Base-by-base conservation (phyloP, 2,329 filamentous ascomycete genomes). In the Nothopassalora personata region DNA sequence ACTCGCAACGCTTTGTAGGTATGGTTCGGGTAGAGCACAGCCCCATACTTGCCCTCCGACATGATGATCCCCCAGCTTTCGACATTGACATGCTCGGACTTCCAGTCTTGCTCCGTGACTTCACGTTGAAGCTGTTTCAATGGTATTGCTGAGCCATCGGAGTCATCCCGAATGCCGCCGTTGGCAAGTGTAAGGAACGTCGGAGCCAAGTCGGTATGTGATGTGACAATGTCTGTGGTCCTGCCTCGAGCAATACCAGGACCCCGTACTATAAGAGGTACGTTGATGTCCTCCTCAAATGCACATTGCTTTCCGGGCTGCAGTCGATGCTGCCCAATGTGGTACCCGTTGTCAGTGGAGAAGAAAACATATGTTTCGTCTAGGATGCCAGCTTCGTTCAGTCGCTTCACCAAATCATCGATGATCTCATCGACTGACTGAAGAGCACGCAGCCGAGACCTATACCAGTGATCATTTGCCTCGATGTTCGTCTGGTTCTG, bases 381-480 rank as follows among this genome's bases (percentile, higher is more conserved):
- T n/a, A 81, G 66, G 10, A 79, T 64, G 3, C 67, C 73, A 13
- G 73, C 72, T 4, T 72, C 58, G 13, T 78, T 73, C 1, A 83
- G 71, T 0, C 73, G 73, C 3, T 66, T 60, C 7, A 83, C 64
- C 1, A 83, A 62, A 0, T 67, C 64, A n/a, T 79, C 77, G 6
- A 84, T 75, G 47, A 83, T 72, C 61, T 84, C 82, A 61, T 84
- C 81, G 0, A 84, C 81, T 1, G 78, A 73, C 61, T 83, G 81
- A 4, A 83, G 67, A 2, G 81, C 70, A 19, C 77, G 77, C 2
- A 84, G 70, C 2, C 82, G 76, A 28, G 71, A 68, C 4, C 81
- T 77, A 61, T 83, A 81, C 63, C 78, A 83, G 45, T 80, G 70
- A 57, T 84, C 82, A 55, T 82, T 77, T 64, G 79, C 82, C 13